Percentiles rank a stretch among this genome's conserved stretches.
phyloP scores from a whole-genome alignment of 2,329 filamentous ascomycete species.

The Teratosphaeria gauchensis region DNA sequence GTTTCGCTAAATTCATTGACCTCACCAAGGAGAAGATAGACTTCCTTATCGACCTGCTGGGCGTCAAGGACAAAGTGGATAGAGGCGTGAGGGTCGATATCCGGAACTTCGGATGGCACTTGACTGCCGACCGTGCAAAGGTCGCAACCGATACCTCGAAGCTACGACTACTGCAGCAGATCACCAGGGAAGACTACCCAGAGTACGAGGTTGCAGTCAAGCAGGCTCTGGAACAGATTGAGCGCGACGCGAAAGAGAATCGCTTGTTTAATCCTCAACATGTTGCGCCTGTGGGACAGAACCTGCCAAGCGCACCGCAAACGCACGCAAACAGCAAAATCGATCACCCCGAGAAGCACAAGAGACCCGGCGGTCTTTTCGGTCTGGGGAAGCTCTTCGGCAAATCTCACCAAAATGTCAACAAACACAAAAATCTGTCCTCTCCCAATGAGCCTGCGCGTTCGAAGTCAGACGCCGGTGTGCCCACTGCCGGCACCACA shows the following conservation, averaged over 20 bases:
- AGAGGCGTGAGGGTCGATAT: conserved; percentile 36
- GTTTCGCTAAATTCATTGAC: conserved; percentile 33
- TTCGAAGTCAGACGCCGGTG: conserved; percentile 19
- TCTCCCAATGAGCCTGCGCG: conserved; percentile 14
- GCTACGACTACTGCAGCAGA: conserved; percentile 35
- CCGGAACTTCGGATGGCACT: conserved; percentile 39
- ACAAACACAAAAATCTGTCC: conserved; percentile 2
- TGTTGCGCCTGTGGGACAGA: background rate
- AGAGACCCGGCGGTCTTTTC: conserved; percentile 1
- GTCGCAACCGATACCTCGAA: conserved; percentile 31
- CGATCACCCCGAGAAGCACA: conserved; percentile 2
- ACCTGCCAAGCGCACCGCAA: background rate
- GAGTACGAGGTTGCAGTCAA: conserved; percentile 35
- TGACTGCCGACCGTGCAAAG: conserved; percentile 23
- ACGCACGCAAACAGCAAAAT: background rate
- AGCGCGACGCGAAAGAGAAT: conserved; percentile 20
- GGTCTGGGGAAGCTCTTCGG: background rate
- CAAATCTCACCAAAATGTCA: conserved; percentile 2
- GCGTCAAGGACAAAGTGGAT: conserved; percentile 35
- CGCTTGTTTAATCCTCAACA: conserved; percentile 4
- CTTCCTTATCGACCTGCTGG: conserved; percentile 33
- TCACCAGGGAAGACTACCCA: conserved; percentile 34
- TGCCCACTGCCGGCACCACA: background rate
- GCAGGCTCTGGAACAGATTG: conserved; percentile 35
- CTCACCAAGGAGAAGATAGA: conserved; percentile 35